Conservation (phyloP, 2,329 filamentous ascomycete species). For the Cladosporium velox region DNA sequence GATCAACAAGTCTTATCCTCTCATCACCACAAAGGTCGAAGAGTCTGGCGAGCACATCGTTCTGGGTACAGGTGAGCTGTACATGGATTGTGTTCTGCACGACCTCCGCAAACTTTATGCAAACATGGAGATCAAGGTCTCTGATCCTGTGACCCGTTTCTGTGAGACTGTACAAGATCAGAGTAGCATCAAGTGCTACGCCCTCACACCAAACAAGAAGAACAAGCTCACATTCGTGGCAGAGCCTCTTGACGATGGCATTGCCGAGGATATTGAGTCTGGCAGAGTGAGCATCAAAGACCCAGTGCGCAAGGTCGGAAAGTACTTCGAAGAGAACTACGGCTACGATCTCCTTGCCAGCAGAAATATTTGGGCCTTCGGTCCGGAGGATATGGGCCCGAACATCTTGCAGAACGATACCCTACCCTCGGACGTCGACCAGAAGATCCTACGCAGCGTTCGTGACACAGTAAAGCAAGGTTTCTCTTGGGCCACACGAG, state of each 20-base stretch:
- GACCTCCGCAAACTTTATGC: constrained; percentile 91
- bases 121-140: constrained; percentile 99
- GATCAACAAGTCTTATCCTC: constrained; percentile 95
- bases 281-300: constrained; percentile 90
- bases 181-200: constrained; percentile 96
- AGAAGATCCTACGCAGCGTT: constrained; percentile 82
- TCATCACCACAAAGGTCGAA: constrained; percentile 95
- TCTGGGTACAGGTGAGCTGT: constrained; percentile 94
- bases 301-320: constrained; percentile 87
- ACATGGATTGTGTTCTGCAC: constrained; percentile 98
- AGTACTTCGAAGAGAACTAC: constrained; percentile 96
- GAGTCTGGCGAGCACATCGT: constrained; percentile 96
- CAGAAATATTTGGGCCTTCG: constrained; percentile 97
- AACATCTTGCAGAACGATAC: constrained; percentile 98
- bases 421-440: constrained; percentile 89
- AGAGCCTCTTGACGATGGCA: constrained; percentile 91
- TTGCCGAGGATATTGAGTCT: constrained; percentile 90
- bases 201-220: constrained; percentile 97
- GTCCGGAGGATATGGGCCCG: constrained; percentile 88
- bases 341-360: constrained; percentile 95
- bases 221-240: constrained; percentile 99
- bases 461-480: constrained; percentile 93
- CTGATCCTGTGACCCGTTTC: constrained; percentile 94
- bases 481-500: constrained; percentile 93
- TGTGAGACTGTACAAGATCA: constrained; percentile 98